Conservation (phyloP, 2,329 filamentous ascomycete species). For the Sordariomycetes sp. region DNA sequence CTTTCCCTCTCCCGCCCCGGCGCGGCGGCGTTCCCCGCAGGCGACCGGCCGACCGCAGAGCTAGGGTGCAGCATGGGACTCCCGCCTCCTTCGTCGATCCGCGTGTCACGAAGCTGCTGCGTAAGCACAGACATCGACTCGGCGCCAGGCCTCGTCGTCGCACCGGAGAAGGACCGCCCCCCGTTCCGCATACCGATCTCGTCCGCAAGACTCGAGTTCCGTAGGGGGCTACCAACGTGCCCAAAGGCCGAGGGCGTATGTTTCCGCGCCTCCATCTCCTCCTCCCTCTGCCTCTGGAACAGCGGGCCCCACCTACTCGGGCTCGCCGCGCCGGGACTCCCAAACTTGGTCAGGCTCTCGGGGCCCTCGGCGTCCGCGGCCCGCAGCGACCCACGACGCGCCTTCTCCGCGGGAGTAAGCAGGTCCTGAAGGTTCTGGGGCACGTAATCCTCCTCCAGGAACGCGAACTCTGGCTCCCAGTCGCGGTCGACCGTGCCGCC, state of each 20-base stretch:
- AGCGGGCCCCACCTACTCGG: slow-evolving; percentile 48
- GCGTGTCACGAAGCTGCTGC: slow-evolving; percentile 48
- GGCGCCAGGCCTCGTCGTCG: slow-evolving; percentile 21
- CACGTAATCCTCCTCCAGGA: slow-evolving; percentile 74
- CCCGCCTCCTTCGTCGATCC: slow-evolving; percentile 32
- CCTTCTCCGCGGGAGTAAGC: slow-evolving; percentile 54
- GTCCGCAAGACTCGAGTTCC: slow-evolving; percentile 47
- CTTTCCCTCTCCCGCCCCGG: slow-evolving; percentile 17
- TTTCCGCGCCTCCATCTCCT: slow-evolving; percentile 20
- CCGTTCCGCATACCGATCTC: slow-evolving; percentile 24
- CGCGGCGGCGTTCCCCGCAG: slow-evolving; percentile 23
- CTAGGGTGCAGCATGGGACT: slow-evolving; percentile 39
- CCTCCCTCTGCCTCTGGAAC: slow-evolving; percentile 46
- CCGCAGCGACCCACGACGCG: slow-evolving; percentile 45
- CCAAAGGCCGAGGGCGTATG: slow-evolving; percentile 44
- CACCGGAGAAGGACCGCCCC: slow-evolving; percentile 19
- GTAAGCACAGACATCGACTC: slow-evolving; percentile 45
- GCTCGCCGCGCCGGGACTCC: slow-evolving; percentile 45
- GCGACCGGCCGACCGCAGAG: slow-evolving; percentile 23
- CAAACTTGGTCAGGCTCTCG: slow-evolving; percentile 37
- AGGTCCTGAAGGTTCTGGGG: slow-evolving; percentile 58
- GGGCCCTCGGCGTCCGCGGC: slow-evolving; percentile 36
- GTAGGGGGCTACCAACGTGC: slow-evolving; percentile 51
- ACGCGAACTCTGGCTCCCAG: slow-evolving; percentile 58
- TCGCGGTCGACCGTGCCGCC: slow-evolving; percentile 45